Conservation (phyloP, 495 filamentous ascomycete genomes). For the Annulohypoxylon maeteangense region DNA sequence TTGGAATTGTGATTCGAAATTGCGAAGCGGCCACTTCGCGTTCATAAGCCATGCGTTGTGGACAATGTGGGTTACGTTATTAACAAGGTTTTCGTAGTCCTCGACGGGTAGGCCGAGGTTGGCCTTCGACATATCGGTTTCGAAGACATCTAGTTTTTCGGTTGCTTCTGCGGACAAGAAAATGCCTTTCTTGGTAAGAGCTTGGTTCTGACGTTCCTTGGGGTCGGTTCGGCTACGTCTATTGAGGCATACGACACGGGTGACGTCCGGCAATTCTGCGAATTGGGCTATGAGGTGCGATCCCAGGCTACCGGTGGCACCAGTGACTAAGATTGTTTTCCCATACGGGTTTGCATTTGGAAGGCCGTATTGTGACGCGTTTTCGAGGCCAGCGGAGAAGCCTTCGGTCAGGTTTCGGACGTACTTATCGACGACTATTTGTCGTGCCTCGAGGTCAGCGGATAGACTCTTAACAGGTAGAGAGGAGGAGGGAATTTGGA, state of each 20-base stretch:
- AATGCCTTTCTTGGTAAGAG: slow-evolving; percentile 53
- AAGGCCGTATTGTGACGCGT: not conserved
- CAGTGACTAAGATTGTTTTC: slow-evolving; percentile 62
- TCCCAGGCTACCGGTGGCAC: slow-evolving; percentile 62
- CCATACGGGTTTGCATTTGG: slow-evolving; percentile 43
- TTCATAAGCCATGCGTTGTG: slow-evolving; percentile 70
- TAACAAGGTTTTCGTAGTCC: slow-evolving; percentile 53
- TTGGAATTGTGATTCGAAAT: slow-evolving; percentile 61
- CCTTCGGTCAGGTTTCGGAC: slow-evolving; percentile 31
- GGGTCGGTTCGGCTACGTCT: slow-evolving; percentile 46
- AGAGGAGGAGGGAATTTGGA: slow-evolving; percentile 37
- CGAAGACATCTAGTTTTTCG: slow-evolving; percentile 46
- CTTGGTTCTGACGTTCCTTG: slow-evolving; percentile 50
- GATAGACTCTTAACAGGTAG: slow-evolving; percentile 38
- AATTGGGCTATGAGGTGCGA: slow-evolving; percentile 59
- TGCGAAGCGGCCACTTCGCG: slow-evolving; percentile 52
- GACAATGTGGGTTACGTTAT: slow-evolving; percentile 63
- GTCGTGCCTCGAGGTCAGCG: slow-evolving; percentile 44
- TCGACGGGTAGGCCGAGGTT: slow-evolving; percentile 58
- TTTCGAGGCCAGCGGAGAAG: slow-evolving; percentile 33
- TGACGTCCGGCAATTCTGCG: slow-evolving; percentile 47
- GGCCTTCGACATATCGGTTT: slow-evolving; percentile 59
- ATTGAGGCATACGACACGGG: slow-evolving; percentile 62
- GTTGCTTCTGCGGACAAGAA: slow-evolving; percentile 38
- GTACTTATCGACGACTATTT: slow-evolving; percentile 44